These are phyloP conservation scores for Camellia japonica DNA, from an alignment of 148 eudicot species.

Conservation along the genomic window DNA sequence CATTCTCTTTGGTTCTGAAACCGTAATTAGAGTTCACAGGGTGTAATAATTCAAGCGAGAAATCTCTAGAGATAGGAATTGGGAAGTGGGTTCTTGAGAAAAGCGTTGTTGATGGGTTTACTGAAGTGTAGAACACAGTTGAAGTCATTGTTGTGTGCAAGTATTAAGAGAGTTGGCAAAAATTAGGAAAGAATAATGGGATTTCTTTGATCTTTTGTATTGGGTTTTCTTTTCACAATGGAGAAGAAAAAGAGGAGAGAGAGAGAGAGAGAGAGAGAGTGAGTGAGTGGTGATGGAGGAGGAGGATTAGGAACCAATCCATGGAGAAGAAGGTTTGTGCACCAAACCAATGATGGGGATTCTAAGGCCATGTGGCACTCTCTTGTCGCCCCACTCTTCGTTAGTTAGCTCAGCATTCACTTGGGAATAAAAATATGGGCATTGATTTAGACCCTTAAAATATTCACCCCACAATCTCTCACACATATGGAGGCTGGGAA, in stretches of 20 bases:
- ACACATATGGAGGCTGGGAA: no score
- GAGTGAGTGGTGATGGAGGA: background rate
- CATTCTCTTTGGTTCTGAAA: conserved; percentile 21
- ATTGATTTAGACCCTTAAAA: no score
- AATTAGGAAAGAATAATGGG: background rate
- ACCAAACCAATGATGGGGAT: conserved; percentile 6
- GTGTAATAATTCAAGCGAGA: conserved; percentile 21
- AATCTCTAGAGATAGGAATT: conserved; percentile 27
- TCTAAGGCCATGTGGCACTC: conserved; percentile 13
- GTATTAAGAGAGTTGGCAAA: no score
- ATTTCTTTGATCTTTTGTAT: background rate
- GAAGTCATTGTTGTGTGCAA: conserved; percentile 40
- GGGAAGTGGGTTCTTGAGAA: conserved; percentile 51
- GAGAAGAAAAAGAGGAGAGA: background rate
- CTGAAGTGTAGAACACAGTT: conserved; percentile 40
- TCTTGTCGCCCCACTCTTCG: background rate
- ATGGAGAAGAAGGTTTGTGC: conserved; percentile 9
- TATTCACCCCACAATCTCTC: no score
- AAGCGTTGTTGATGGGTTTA: conserved; percentile 34
- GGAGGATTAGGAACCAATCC: conserved; percentile 13
- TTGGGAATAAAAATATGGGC: no score
- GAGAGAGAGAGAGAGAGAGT: no score
- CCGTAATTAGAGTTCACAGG: conserved; percentile 14
- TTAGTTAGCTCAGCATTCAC: no score
- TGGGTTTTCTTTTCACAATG: background rate